Evolutionary conservation across 371 early-diverging fungal genomes (phyloP), one percentile per base, ranked within the genome.

Genomic region (Mortierella sp.): DNA sequence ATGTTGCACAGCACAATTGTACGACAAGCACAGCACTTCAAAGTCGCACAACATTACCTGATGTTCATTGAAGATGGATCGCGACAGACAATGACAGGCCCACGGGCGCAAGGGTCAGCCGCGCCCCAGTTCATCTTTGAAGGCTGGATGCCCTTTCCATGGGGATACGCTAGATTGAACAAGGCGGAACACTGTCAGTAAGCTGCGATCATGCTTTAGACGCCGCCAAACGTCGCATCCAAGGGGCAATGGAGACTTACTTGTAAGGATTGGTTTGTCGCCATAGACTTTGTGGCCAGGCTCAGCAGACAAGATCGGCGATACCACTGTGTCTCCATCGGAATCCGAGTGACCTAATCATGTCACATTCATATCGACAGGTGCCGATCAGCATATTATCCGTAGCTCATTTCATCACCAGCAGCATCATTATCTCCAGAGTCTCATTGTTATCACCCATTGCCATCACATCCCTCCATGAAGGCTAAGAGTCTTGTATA

Each of bases 21-120:
- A 4, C 3, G 57, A 61, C 19, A 38, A 27, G 49, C 43, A 24
- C 21, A 31, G 30, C 16, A 26, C 47, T 50, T 39, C 19, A 27
- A 26, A 43, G 23, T 0, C 26, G 34, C 26, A 54, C 41, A 42
- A 26, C 54, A 23, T 85, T 34, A 85, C 87, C 93, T 83, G 51
- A 90, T 83, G 55, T 91, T 90, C 49, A 96, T 83, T 6, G 91
- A 89, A 41, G 84, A 81, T 6, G 89, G 86, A 71, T 89, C 88
- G 18, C 96, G 89, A n/a, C 95, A 94, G 1, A 90, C 94, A 42
- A 96, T 82, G 43, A 97, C 84, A 18, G 97, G 96, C 2, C 97
- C 97, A 59, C 97, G 91, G 57, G 74, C 80, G n/a, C 76, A 71
- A 0, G 95, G 86, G 31, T 91, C 85, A 23, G 84, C 30, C 14